phyloP scores from a whole-genome alignment of 2,329 filamentous ascomycete species.

The Neonectria coccinea region DNA sequence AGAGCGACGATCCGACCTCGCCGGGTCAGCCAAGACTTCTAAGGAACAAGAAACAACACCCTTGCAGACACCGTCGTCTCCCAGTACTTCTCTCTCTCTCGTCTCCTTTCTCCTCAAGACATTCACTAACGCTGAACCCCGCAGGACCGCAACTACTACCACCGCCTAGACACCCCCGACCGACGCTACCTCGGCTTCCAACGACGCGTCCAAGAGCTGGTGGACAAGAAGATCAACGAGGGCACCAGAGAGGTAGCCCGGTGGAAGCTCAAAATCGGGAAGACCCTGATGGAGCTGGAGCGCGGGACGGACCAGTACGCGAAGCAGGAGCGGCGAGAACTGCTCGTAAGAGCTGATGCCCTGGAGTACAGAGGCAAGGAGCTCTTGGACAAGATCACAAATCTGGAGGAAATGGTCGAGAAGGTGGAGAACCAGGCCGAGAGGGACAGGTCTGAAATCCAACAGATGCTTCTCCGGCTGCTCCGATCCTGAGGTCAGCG shows the following conservation, averaged over 20 bases:
- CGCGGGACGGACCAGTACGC: not conserved
- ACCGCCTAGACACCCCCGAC: not conserved
- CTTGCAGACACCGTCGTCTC: conserved; percentile 19
- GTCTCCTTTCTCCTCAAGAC: not conserved
- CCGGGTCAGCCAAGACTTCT: not conserved
- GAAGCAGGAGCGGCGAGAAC: not conserved
- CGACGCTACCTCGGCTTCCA: conserved; percentile 13
- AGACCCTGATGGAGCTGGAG: not conserved
- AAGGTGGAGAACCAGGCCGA: not conserved
- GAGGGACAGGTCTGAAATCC: too few species aligned
- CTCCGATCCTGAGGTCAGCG: not conserved
- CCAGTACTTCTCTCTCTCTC: conserved; percentile 9
- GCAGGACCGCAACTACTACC: conserved; percentile 25
- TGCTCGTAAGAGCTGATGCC: not conserved
- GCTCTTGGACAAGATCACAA: not conserved
- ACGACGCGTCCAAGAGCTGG: not conserved
- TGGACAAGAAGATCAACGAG: conserved; percentile 14
- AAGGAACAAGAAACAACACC: not conserved
- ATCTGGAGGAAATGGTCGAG: not conserved
- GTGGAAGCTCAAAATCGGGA: conserved; percentile 5
- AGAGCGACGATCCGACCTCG: not conserved
- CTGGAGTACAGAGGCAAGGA: not conserved
- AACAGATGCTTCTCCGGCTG: not conserved
- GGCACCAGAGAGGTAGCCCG: not conserved
- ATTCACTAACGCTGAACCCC: not conserved